These are phyloP conservation scores for Starmerella apis DNA, from an alignment of 805 yeast species.

Conservation along the genomic window DNA sequence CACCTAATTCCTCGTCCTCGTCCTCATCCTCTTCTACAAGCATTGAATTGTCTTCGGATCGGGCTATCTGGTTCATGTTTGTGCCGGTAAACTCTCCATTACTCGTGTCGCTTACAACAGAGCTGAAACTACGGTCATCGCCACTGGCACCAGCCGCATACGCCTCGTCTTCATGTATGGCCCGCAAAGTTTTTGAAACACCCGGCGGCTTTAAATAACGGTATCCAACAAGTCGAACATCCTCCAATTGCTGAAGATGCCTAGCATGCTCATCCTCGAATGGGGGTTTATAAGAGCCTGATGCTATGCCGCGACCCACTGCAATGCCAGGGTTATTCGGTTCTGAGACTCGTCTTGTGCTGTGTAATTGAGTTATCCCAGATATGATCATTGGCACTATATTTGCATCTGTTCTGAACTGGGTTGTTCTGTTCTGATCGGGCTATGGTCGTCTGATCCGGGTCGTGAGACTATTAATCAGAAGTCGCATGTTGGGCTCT, in stretches of 20 bases:
- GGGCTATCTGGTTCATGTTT: neutral
- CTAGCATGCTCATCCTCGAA: neutral
- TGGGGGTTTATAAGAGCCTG: conserved; percentile 1
- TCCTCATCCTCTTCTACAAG: neutral
- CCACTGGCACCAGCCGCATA: neutral
- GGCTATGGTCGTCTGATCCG: too few species aligned
- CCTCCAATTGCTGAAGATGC: conserved; percentile 9
- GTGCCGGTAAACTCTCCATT: neutral
- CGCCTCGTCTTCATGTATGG: conserved; percentile 27
- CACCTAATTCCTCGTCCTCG: neutral
- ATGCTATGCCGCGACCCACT: conserved; percentile 3
- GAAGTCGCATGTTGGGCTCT: neutral
- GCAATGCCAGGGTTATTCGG: neutral
- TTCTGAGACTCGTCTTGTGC: neutral
- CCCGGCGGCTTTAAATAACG: conserved; percentile 47
- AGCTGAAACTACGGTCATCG: neutral
- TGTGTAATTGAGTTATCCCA: neutral
- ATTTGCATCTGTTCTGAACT: too few species aligned
- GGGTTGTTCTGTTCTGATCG: too few species aligned
- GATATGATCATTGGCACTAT: conserved; percentile 18
- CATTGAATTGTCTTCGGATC: neutral
- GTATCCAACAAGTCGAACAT: conserved; percentile 14
- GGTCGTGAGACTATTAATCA: conserved; percentile 1
- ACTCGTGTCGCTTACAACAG: neutral
- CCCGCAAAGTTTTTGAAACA: conserved; percentile 42